Evolutionary conservation across 1,139 yeast genomes (phyloP).

Genomic region (Zygosaccharomyces sapae): DNA sequence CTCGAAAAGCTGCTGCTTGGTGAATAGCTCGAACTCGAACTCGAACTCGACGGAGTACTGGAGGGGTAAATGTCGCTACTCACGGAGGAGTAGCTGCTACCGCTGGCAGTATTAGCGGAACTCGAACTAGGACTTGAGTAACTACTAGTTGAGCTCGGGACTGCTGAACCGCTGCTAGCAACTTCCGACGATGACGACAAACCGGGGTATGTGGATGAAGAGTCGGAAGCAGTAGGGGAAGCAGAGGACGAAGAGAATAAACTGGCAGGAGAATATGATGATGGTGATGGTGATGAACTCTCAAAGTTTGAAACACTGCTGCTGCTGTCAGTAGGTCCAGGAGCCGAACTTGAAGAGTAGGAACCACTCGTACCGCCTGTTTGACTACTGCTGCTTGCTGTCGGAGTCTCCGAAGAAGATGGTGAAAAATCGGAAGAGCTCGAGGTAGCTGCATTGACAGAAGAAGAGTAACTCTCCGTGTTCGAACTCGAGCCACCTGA

Average conservation of each 20-base stretch:
- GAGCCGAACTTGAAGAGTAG: background rate
- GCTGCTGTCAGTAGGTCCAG: background rate
- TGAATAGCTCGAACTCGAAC: constrained; percentile 7
- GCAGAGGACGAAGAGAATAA: constrained; percentile 3
- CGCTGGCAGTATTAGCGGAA: background rate
- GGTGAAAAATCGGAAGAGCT: constrained; percentile 8
- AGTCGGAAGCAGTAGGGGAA: background rate
- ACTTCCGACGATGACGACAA: background rate
- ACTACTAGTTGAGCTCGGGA: background rate
- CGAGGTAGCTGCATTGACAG: constrained; percentile 18
- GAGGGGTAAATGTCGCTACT: no score
- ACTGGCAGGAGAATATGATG: background rate
- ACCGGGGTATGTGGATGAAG: background rate
- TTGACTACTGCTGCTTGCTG: constrained; percentile 8
- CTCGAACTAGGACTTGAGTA: background rate
- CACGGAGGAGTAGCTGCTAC: background rate
- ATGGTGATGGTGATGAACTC: background rate
- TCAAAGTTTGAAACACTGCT: background rate
- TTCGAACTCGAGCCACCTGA: constrained; percentile 26
- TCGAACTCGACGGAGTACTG: constrained; percentile 1
- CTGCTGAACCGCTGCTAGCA: background rate
- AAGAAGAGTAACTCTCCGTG: constrained; percentile 14
- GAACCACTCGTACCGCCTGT: background rate
- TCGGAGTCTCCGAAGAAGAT: constrained; percentile 19
- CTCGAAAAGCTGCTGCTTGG: constrained; percentile 1